Conservation (phyloP, 805 yeast genomes). For the Teunomyces panamensis region DNA sequence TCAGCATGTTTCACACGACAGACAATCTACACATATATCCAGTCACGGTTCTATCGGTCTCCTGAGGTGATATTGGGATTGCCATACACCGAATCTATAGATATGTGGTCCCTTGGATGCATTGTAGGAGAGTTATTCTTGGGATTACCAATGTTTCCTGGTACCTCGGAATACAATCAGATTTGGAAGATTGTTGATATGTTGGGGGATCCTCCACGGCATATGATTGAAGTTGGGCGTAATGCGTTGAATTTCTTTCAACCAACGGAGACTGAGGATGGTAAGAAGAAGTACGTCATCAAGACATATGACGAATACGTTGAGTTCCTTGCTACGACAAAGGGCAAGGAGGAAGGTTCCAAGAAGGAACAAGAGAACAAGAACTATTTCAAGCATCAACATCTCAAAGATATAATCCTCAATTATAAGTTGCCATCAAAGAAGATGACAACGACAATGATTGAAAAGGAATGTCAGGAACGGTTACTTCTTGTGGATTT, state of each 20-base stretch:
- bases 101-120: constrained; percentile 97
- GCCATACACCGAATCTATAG: constrained; percentile 89
- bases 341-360: constrained; percentile 27
- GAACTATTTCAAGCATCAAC: constrained; percentile 67
- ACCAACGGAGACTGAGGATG: constrained; percentile 24
- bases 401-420: constrained; percentile 69
- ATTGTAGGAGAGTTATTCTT: constrained; percentile 85
- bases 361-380: constrained; percentile 75
- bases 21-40: constrained; percentile 86
- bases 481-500: constrained; percentile 74
- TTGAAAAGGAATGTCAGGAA: constrained; percentile 71
- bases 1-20: constrained; percentile 91
- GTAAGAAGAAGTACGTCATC: constrained; percentile 29
- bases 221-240: constrained; percentile 97
- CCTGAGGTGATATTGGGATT: constrained; percentile 93
- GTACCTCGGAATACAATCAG: constrained; percentile 91
- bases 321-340: constrained; percentile 23
- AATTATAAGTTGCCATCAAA: constrained; percentile 68
- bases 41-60: constrained; percentile 87
- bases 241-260: constrained; percentile 70
- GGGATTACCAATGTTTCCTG: constrained; percentile 93
- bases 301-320: constrained; percentile 37
- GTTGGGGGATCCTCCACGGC: constrained; percentile 83
- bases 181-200: constrained; percentile 76
- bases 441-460: constrained; percentile 49